A percentile compares a stretch with the other conserved stretches of the same genome.
Evolutionary conservation across 768 basidiomycete genomes (phyloP).

Genomic region (Lactifluus subvellereus): DNA sequence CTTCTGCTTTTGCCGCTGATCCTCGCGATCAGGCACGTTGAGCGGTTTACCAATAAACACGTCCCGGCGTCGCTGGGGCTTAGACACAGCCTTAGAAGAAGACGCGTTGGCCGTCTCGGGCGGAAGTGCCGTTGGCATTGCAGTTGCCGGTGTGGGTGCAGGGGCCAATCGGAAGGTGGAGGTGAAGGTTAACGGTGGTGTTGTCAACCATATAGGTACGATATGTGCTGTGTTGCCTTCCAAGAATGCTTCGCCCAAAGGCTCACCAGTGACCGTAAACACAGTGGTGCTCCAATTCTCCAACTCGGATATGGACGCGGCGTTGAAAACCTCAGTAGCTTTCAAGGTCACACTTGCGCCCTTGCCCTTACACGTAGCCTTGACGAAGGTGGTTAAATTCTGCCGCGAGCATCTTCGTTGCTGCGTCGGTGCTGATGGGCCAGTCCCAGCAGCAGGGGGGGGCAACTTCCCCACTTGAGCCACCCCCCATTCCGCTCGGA

Average conservation of each 20-base stretch:
- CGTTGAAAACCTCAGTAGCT: not conserved
- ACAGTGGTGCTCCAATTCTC: not conserved
- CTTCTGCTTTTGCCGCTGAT: not conserved
- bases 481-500: slow-evolving; percentile 29
- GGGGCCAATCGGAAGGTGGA: not conserved
- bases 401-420: not conserved
- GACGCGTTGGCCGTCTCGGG: too few species aligned
- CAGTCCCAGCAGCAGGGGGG: not conserved
- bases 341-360: not conserved
- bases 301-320: not conserved
- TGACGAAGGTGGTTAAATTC: not conserved
- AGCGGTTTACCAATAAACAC: slow-evolving; percentile 7
- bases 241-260: not conserved
- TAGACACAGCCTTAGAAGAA: not conserved
- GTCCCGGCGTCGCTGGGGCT: not conserved
- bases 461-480: slow-evolving; percentile 4
- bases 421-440: not conserved
- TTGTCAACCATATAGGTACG: not conserved
- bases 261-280: not conserved
- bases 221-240: not conserved
- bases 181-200: not conserved
- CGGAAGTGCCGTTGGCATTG: not conserved
- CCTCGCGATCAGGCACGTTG: slow-evolving; percentile 5
- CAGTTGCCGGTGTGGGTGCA: not conserved
- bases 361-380: not conserved